phyloP scores from a whole-genome alignment of 768 basidiomycete species.

The Pisolithus sp. region DNA sequence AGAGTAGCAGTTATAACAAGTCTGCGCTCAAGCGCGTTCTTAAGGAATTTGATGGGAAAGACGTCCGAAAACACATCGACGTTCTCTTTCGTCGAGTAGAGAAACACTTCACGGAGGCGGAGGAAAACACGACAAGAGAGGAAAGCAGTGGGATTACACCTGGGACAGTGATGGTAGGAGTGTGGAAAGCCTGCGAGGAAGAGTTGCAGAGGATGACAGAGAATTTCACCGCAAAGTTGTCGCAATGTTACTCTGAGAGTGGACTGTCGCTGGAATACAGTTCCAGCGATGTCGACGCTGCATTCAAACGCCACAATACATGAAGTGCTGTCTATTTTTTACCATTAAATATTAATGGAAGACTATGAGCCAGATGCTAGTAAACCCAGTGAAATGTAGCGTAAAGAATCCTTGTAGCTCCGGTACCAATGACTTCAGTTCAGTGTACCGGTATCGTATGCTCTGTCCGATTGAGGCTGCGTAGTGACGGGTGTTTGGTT shows the following conservation, averaged over 20 bases:
- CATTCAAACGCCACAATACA: constrained; percentile 61
- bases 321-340: background rate
- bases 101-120: constrained; percentile 89
- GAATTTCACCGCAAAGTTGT: constrained; percentile 59
- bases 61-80: constrained; percentile 84
- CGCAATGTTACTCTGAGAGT: constrained; percentile 72
- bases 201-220: constrained; percentile 72
- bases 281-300: constrained; percentile 64
- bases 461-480: constrained; percentile 19
- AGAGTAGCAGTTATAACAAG: constrained; percentile 70
- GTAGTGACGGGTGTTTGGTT: constrained; percentile 34
- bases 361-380: too few species aligned
- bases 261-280: constrained; percentile 72
- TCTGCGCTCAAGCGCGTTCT: constrained; percentile 75
- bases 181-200: constrained; percentile 89
- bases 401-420: too few species aligned
- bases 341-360: too few species aligned
- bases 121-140: constrained; percentile 57
- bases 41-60: constrained; percentile 83
- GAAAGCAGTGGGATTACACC: constrained; percentile 47
- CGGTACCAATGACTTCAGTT: too few species aligned
- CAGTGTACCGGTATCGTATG: constrained; percentile 8
- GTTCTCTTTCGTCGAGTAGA: constrained; percentile 85
- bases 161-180: constrained; percentile 67
- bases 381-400: too few species aligned